These are phyloP conservation scores for Amyloporia xantha DNA, from an alignment of 768 basidiomycete species.

Conservation along the genomic window DNA sequence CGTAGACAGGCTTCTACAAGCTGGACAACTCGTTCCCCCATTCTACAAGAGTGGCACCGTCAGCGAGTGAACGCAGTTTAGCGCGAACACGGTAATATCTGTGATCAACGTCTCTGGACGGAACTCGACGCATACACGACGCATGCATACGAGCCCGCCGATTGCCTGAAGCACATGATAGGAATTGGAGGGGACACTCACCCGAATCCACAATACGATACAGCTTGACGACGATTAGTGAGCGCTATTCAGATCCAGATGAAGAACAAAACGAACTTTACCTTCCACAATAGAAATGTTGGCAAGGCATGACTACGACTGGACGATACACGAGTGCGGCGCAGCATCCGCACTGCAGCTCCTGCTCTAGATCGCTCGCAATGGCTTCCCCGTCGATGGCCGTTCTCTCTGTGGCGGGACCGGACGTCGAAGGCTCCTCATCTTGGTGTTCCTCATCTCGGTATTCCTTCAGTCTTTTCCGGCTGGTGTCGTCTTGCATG, in stretches of 20 bases:
- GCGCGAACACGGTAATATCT: background rate
- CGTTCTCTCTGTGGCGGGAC: background rate
- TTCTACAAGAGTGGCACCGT: conserved; percentile 43
- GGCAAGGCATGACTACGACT: conserved; percentile 77
- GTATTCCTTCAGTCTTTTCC: conserved; percentile 57
- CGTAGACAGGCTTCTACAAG: conserved; percentile 66
- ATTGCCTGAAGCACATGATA: background rate
- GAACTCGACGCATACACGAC: background rate
- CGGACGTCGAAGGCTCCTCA: background rate
- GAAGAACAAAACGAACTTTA: conserved; percentile 24
- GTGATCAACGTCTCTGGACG: background rate
- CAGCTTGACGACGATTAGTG: conserved; percentile 42
- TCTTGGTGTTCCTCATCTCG: conserved; percentile 5
- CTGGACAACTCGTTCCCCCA: conserved; percentile 78
- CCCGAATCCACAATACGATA: conserved; percentile 76
- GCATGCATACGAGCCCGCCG: background rate
- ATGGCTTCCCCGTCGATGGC: conserved; percentile 31
- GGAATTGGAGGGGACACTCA: too few species aligned
- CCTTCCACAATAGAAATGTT: conserved; percentile 92
- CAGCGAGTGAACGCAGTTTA: background rate
- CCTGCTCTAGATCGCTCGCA: conserved; percentile 59
- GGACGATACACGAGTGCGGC: conserved; percentile 76
- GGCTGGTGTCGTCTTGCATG: conserved; percentile 35
- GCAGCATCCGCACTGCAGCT: conserved; percentile 84
- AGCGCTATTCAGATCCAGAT: background rate